Base-by-base conservation (phyloP, 2,329 filamentous ascomycete genomes). In the Alternaria triticimaculans region DNA sequence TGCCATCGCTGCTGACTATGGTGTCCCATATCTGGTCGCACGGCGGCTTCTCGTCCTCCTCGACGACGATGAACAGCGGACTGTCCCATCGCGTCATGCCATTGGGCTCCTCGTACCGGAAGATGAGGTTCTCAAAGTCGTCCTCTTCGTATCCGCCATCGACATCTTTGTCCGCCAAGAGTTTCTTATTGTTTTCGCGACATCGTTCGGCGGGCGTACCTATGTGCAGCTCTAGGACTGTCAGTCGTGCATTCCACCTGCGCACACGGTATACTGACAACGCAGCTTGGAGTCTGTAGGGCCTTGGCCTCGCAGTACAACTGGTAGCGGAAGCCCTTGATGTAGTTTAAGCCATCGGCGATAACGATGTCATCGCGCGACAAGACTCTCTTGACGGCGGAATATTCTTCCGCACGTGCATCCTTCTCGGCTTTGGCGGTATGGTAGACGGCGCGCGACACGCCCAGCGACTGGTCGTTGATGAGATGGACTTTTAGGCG, bases 311-410 rank as follows among this genome's bases (percentile, higher is more conserved):
- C 92, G 82, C 92, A 95, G 79, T 90, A 91, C 21, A 96, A 84
- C 83, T 96, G 92, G 78, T 96, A 96, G 53, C 93, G 86, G 87
- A 92, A 96, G 41, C 92, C 93, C 80, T 96, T 96, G 82, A 96
- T 96, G 81, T 96, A 96, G 80, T 96, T 96, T 64, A 92, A 82
- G 2, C 90, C 89, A 77, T 96, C 92, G 15, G 93, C 87, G 50
- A 96, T 88, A 56, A 96, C 91, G 62, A 96, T 89, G 74, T 93
- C 90, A 72, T 88, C 88, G 60, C 89, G 87, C 64, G 87, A 89
- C 28, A 96, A 84, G 53, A 89, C 86, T 46, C 92, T 86, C 84
- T 95, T 95, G 49, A 95, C 90, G 64, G 92, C 92, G 64, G 87
- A 92, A 78, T 92, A 93, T 59, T 93, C 84, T 45, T 88, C 86